Evolutionary conservation across 192 early-diverging fungal species (phyloP).

Genomic region (Gryganskiella cystojenkinii): DNA sequence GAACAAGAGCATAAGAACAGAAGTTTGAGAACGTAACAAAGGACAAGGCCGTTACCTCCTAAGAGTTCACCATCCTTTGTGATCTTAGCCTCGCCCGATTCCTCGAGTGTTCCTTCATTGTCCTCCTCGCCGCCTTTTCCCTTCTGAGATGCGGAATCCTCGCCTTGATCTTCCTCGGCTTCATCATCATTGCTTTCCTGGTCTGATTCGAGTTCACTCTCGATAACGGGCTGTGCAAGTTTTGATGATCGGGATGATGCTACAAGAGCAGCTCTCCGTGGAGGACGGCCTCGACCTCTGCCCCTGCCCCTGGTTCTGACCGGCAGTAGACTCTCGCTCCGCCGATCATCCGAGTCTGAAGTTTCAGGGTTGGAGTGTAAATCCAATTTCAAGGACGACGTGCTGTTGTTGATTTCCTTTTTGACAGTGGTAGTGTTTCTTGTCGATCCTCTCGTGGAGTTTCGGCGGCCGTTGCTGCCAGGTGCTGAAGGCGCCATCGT

Average conservation of each 20-base stretch:
- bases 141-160: not conserved
- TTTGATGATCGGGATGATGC: too few relatives aligned
- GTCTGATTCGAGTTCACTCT: not conserved
- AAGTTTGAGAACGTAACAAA: too few relatives aligned
- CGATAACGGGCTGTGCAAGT: not conserved
- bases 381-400: conserved; percentile 15
- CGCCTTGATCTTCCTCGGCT: conserved; percentile 43
- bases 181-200: conserved; percentile 22
- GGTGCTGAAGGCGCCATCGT: not conserved
- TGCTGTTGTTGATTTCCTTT: conserved; percentile 1
- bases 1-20: too few relatives aligned
- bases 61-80: conserved; percentile 77
- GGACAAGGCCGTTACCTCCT: conserved; percentile 59
- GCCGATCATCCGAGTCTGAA: conserved; percentile 37
- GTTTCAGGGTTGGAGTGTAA: too few relatives aligned
- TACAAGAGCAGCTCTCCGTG: not conserved
- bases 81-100: conserved; percentile 78
- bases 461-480: not conserved
- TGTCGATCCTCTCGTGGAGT: conserved; percentile 13
- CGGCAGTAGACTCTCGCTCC: conserved; percentile 10
- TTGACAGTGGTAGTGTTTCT: conserved; percentile 21
- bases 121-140: conserved; percentile 28
- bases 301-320: too few relatives aligned
- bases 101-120: conserved; percentile 55
- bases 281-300: too few relatives aligned